A percentile compares a stretch with the other conserved stretches of the same genome.
Conservation (phyloP, 352 stramenopile species). For the Globisporangium recalcitrans region DNA sequence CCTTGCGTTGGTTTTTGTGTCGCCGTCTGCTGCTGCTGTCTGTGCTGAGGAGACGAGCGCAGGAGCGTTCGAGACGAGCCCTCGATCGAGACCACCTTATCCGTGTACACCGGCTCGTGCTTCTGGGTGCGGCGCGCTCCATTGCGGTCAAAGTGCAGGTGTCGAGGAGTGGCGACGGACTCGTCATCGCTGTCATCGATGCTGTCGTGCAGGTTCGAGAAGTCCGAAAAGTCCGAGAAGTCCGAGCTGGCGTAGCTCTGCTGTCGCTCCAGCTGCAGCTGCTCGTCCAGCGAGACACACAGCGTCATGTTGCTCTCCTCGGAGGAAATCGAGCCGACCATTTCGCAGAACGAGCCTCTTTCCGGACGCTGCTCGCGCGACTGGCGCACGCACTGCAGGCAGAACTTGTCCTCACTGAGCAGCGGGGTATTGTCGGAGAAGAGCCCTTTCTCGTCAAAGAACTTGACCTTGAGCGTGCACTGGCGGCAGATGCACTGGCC, state of each 20-base stretch:
- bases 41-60: background rate
- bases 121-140: background rate
- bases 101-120: constrained; percentile 8
- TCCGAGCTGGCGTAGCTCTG: background rate
- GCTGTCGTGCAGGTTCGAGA: constrained; percentile 8
- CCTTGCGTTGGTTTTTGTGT: background rate
- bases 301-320: constrained; percentile 8
- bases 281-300: background rate
- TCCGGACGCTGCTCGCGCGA: constrained; percentile 4
- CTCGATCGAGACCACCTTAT: constrained; percentile 7
- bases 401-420: constrained; percentile 9
- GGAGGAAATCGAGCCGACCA: constrained; percentile 6
- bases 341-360: background rate
- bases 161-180: background rate
- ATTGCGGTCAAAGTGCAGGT: background rate
- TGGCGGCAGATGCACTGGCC: constrained; percentile 7
- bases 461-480: constrained; percentile 11
- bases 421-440: background rate
- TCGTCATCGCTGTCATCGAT: background rate
- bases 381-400: constrained; percentile 5
- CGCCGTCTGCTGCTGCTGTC: background rate
- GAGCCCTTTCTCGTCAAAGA: constrained; percentile 9
- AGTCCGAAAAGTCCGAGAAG: background rate
- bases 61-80: background rate
- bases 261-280: background rate